Conservation (phyloP, 83 land plant genomes). For the Thuja plicata region DNA sequence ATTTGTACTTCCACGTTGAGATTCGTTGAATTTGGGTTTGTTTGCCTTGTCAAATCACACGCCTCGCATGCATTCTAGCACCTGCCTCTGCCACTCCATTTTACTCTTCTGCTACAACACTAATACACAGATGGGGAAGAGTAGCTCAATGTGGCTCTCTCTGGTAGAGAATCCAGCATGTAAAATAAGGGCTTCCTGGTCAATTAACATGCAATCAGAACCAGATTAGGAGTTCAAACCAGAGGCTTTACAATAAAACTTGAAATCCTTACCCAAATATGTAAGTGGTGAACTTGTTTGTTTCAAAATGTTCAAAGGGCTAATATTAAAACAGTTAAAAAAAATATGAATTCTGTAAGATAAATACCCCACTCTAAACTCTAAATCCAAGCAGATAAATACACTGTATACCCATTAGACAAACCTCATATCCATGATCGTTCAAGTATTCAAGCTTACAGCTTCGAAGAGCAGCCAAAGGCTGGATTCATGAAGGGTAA, state of each 20-base stretch:
- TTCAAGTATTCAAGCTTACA: not conserved
- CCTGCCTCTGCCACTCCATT: conserved; percentile 15
- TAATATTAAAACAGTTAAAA: too few species aligned
- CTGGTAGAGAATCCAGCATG: not conserved
- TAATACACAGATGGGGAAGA: not conserved
- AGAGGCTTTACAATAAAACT: not conserved
- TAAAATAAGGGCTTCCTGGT: not conserved
- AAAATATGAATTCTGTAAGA: too few species aligned
- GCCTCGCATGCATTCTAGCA: not conserved
- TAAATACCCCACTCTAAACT: too few species aligned
- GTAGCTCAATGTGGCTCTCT: too few species aligned
- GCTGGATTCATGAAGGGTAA: not conserved
- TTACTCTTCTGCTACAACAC: not conserved
- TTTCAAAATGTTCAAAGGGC: not conserved
- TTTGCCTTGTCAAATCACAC: conserved; percentile 8
- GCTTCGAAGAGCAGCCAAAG: not conserved
- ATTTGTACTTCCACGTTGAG: too few species aligned
- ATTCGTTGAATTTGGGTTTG: conserved; percentile 11
- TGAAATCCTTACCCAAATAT: not conserved
- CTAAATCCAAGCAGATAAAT: too few species aligned
- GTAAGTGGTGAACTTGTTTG: not conserved
- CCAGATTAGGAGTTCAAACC: not conserved
- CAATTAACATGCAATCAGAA: not conserved
- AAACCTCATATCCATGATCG: not conserved
- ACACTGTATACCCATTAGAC: not conserved